phyloP scores from a whole-genome alignment of 2,329 filamentous ascomycete species.

The Teratosphaeria pseudoeucalypti region DNA sequence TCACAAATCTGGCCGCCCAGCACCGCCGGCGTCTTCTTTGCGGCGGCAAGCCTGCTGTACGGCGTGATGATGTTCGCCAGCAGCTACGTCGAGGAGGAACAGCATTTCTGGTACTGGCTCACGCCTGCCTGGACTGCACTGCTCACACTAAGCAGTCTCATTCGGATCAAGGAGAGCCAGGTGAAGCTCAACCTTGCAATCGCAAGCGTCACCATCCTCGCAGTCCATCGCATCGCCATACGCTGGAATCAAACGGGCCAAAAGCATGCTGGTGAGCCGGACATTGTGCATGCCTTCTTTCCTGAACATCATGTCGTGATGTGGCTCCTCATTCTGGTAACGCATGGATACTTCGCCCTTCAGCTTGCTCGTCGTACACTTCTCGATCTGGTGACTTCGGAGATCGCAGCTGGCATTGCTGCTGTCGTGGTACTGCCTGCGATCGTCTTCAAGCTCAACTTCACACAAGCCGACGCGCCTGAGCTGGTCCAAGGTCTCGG shows the following conservation, averaged over 20 bases:
- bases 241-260: slow-evolving; percentile 97
- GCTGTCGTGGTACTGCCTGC: slow-evolving; percentile 44
- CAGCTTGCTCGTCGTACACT: slow-evolving; percentile 29
- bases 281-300: slow-evolving; percentile 68
- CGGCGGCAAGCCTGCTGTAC: slow-evolving; percentile 42
- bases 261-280: slow-evolving; percentile 83
- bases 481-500: slow-evolving; percentile 49
- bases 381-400: slow-evolving; percentile 16
- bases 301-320: slow-evolving; percentile 53
- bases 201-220: slow-evolving; percentile 35
- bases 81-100: slow-evolving; percentile 96
- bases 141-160: slow-evolving; percentile 19
- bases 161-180: neutral
- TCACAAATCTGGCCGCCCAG: slow-evolving; percentile 27
- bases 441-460: slow-evolving; percentile 79
- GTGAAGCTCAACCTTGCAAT: slow-evolving; percentile 1
- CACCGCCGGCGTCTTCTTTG: slow-evolving; percentile 34
- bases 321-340: slow-evolving; percentile 61
- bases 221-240: slow-evolving; percentile 55
- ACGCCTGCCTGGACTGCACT: slow-evolving; percentile 54
- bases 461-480: slow-evolving; percentile 77
- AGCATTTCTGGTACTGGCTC: slow-evolving; percentile 97
- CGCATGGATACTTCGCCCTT: slow-evolving; percentile 53
- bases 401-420: slow-evolving; percentile 23
- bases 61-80: slow-evolving; percentile 92